phyloP scores from a whole-genome alignment of 257 asterid species.

The Paraleonurus japonicus region DNA sequence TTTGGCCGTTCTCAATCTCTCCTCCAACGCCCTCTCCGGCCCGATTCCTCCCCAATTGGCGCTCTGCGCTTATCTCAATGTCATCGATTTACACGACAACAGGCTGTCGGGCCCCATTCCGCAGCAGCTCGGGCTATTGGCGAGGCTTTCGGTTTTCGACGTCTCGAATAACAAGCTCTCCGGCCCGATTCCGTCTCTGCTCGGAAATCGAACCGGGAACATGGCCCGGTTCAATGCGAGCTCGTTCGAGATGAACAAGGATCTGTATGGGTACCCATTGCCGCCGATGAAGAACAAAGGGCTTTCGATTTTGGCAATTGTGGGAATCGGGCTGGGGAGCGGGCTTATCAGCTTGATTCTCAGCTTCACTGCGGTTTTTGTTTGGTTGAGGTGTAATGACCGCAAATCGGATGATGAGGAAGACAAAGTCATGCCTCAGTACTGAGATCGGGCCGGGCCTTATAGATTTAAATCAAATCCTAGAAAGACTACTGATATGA shows the following conservation, averaged over 20 bases:
- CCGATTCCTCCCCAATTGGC: constrained; percentile 62
- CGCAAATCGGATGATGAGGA: constrained; percentile 48
- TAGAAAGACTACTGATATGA: too few species aligned
- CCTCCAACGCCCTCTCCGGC: constrained; percentile 59
- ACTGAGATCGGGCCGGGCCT: constrained; percentile 30
- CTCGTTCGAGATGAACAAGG: constrained; percentile 63
- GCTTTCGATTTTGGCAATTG: constrained; percentile 56
- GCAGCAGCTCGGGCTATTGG: constrained; percentile 14
- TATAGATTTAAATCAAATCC: too few species aligned
- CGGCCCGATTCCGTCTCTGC: background rate
- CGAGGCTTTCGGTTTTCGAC: too few species aligned
- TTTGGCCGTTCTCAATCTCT: constrained; percentile 73
- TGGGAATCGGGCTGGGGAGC: constrained; percentile 85
- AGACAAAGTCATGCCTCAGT: constrained; percentile 74
- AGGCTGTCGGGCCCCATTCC: constrained; percentile 23
- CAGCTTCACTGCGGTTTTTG: constrained; percentile 71
- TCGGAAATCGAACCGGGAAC: constrained; percentile 50
- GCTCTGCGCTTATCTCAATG: constrained; percentile 53
- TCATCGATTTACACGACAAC: constrained; percentile 72
- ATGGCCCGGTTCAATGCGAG: constrained; percentile 64
- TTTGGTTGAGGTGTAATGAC: constrained; percentile 69
- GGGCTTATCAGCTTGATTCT: constrained; percentile 65
- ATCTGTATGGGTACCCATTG: constrained; percentile 70
- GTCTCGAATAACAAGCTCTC: constrained; percentile 32
- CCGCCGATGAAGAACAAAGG: constrained; percentile 60